A percentile compares a stretch with the other conserved stretches of the same genome.
These are phyloP conservation scores for Pleurotus tuber-regium DNA, from an alignment of 768 basidiomycete genomes.

Conservation along the genomic window DNA sequence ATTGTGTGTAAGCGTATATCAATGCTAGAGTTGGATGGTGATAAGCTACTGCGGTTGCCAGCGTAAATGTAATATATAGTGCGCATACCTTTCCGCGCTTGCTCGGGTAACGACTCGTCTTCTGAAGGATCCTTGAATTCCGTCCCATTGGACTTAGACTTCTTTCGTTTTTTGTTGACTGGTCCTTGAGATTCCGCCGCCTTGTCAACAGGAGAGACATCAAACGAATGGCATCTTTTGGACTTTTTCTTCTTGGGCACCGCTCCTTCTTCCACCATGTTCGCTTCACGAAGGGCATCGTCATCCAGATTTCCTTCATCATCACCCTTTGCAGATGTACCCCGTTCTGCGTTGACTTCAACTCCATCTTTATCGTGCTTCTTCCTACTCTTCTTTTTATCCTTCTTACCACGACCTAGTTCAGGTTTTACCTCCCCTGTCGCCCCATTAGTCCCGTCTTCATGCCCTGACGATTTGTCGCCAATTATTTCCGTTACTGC, in stretches of 20 bases:
- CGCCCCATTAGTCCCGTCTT: no score
- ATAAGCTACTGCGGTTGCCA: conserved; percentile 1
- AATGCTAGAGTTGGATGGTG: conserved; percentile 29
- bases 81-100: conserved; percentile 39
- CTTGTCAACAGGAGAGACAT: conserved; percentile 13
- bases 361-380: not conserved
- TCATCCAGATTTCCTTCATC: no score
- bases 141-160: conserved; percentile 39
- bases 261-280: conserved; percentile 2
- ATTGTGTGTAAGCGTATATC: conserved; percentile 55
- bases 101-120: conserved; percentile 33
- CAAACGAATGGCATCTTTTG: conserved; percentile 20
- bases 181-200: not conserved
- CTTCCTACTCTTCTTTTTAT: conserved; percentile 11
- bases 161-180: conserved; percentile 31
- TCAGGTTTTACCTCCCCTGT: no score
- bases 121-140: conserved; percentile 41
- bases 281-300: no score
- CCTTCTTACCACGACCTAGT: conserved; percentile 12
- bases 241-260: conserved; percentile 14
- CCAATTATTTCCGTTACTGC: no score
- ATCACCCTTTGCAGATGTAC: no score
- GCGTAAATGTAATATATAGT: not conserved
- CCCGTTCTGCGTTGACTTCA: not conserved
- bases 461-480: no score